Conservation (phyloP, 768 basidiomycete genomes). For the Collybiopsis luxurians region DNA sequence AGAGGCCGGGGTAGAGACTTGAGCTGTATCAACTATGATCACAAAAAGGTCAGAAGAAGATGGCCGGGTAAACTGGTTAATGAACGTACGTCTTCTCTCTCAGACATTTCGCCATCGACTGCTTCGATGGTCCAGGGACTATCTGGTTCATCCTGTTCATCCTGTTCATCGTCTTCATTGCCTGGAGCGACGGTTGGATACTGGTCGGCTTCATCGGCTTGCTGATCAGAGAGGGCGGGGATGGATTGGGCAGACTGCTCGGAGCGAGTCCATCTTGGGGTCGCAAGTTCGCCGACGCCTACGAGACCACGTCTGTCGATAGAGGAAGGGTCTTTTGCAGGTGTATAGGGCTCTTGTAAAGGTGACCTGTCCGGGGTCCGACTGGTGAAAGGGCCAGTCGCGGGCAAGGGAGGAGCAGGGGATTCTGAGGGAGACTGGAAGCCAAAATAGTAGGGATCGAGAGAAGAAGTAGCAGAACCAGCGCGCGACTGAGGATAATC, state of each 20-base stretch:
- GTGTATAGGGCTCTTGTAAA: conserved; percentile 59
- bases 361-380: conserved; percentile 60
- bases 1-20: conserved; percentile 46
- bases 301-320: conserved; percentile 88
- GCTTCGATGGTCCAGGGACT: conserved; percentile 91
- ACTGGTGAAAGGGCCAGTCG: conserved; percentile 35
- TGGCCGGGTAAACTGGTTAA: neutral
- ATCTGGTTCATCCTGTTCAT: conserved; percentile 56
- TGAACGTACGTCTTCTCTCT: conserved; percentile 59
- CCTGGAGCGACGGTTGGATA: conserved; percentile 42
- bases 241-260: conserved; percentile 38
- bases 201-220: conserved; percentile 27
- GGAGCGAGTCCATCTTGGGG: conserved; percentile 85
- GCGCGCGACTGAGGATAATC: conserved; percentile 59
- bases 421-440: conserved; percentile 67
- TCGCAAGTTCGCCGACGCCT: conserved; percentile 93
- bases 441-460: conserved; percentile 90
- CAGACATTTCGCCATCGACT: conserved; percentile 74
- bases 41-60: conserved; percentile 4
- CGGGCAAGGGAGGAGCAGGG: conserved; percentile 52
- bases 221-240: conserved; percentile 20
- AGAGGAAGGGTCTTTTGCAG: conserved; percentile 69
- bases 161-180: conserved; percentile 42
- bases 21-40: conserved; percentile 38
- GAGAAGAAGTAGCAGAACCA: conserved; percentile 71